Base-by-base conservation (phyloP, 176 grass and related monocot species). In the Poa annua region DNA sequence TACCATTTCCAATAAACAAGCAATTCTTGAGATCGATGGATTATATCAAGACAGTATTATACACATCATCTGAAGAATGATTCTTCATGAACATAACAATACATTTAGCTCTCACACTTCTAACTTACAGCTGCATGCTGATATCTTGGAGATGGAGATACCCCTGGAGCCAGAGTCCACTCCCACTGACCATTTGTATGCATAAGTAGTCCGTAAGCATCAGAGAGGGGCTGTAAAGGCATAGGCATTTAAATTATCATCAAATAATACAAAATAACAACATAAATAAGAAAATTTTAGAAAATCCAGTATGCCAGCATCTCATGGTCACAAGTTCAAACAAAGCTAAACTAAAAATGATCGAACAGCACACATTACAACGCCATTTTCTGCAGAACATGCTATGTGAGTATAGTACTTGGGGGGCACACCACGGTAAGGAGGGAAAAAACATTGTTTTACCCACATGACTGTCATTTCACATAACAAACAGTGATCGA, bases 161-260 rank as follows among this genome's bases (percentile, higher is more conserved):
- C 62, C 54, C 96, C 93, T 81, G 96, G 96, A 82, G 96, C 96
- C 49, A 99, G 85, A 90, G 96, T 99, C 96, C 96, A 99, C 77
- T 99, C 96, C 96, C 96, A 99, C 57, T 89, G 87, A 34, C 93
- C 93, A 90, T 93, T 99, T 71, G 93, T 99, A 87, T 99, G 96
- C 96, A 99, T 99, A 72, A 99, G 83, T 38, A 99, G 87, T 84
- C 96, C 96, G 79, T 99, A 99, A 60, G 96, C 96, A 88, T 99
- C 96, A 71, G 93, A 93, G 55, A 92, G 89, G 24, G 96, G 85
- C 96, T 99, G 89, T 56, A 88, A 53, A 85, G 64, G 17, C 44
- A 89, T 80, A 85, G 64, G 17, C 44, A 89, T 80, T 87, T 32
- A 82, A 71, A 70, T 50, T 73, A 84, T 57, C 61, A 65, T 66